Evolutionary conservation across 352 stramenopile genomes (phyloP).

Genomic region (Phytophthora melonis): DNA sequence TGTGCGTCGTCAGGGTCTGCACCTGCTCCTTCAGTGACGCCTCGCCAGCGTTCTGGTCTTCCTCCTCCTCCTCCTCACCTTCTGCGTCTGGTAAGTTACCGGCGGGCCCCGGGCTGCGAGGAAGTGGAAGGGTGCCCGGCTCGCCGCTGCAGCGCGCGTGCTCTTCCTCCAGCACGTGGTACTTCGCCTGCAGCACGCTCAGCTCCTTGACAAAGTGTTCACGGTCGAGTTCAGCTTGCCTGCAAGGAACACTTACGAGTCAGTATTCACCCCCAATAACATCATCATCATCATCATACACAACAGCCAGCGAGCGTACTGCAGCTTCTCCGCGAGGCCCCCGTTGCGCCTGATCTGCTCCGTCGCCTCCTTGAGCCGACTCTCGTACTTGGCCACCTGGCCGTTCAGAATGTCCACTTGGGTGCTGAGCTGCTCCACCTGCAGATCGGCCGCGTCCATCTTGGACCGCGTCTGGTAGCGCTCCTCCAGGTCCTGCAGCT

Average conservation of each 20-base stretch:
- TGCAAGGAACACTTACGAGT: slow-evolving; percentile 19
- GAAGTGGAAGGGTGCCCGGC: background rate
- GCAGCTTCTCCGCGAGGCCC: slow-evolving; percentile 61
- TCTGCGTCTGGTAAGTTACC: slow-evolving; percentile 5
- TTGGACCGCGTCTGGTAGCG: slow-evolving; percentile 38
- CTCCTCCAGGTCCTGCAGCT: slow-evolving; percentile 47
- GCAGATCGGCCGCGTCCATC: slow-evolving; percentile 61
- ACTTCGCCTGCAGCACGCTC: slow-evolving; percentile 54
- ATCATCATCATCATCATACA: slow-evolving; percentile 10
- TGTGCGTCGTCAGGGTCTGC: slow-evolving; percentile 57
- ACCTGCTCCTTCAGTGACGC: slow-evolving; percentile 65
- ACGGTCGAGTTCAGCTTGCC: slow-evolving; percentile 55
- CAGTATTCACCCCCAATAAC: background rate
- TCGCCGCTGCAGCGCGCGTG: slow-evolving; percentile 31
- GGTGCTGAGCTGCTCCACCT: slow-evolving; percentile 72
- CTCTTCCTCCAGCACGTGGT: slow-evolving; percentile 63
- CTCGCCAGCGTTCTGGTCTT: slow-evolving; percentile 7
- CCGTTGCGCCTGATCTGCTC: slow-evolving; percentile 58
- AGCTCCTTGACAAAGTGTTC: slow-evolving; percentile 66
- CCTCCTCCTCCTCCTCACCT: background rate
- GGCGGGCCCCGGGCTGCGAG: background rate
- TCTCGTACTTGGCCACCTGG: slow-evolving; percentile 85
- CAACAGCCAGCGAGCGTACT: slow-evolving; percentile 36
- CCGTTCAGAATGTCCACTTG: slow-evolving; percentile 85
- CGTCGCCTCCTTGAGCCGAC: slow-evolving; percentile 66